Conservation (phyloP, 2,329 filamentous ascomycete genomes). For the Arachnopeziza araneosa region DNA sequence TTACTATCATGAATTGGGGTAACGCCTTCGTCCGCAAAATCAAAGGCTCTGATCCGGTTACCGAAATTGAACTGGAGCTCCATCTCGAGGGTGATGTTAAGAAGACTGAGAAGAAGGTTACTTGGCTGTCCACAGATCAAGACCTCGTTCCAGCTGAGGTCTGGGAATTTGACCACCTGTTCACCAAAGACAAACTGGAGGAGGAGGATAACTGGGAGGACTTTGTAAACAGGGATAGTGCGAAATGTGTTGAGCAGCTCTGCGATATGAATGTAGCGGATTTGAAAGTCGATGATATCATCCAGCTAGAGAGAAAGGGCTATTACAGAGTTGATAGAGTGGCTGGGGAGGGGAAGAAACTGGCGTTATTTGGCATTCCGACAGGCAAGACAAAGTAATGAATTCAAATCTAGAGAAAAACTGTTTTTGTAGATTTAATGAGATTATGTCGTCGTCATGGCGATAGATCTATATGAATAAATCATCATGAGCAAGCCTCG, state of each 20-base stretch:
- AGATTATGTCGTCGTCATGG: too few species aligned
- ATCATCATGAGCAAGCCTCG: too few species aligned
- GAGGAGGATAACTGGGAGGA: slow-evolving; percentile 83
- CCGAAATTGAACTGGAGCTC: slow-evolving; percentile 72
- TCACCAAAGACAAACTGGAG: slow-evolving; percentile 91
- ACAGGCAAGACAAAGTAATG: slow-evolving; percentile 50
- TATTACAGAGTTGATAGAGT: slow-evolving; percentile 79
- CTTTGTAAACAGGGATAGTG: slow-evolving; percentile 68
- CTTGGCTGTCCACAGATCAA: slow-evolving; percentile 79
- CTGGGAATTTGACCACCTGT: slow-evolving; percentile 91
- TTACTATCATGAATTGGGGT: slow-evolving; percentile 96
- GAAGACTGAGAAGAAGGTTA: slow-evolving; percentile 93
- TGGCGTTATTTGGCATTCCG: slow-evolving; percentile 64
- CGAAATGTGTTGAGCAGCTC: slow-evolving; percentile 66
- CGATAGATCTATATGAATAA: too few species aligned
- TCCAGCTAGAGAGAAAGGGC: slow-evolving; percentile 91
- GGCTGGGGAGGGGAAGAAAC: slow-evolving; percentile 51
- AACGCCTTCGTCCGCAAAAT: slow-evolving; percentile 75
- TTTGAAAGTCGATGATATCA: slow-evolving; percentile 82
- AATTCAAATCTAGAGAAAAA: not conserved
- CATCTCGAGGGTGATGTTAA: slow-evolving; percentile 91
- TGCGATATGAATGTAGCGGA: slow-evolving; percentile 76
- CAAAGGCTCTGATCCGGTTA: slow-evolving; percentile 53
- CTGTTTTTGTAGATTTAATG: too few species aligned
- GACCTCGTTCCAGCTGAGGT: slow-evolving; percentile 76